Base-by-base conservation (phyloP, 352 stramenopile genomes). In the Globisporangium apiculatum region DNA sequence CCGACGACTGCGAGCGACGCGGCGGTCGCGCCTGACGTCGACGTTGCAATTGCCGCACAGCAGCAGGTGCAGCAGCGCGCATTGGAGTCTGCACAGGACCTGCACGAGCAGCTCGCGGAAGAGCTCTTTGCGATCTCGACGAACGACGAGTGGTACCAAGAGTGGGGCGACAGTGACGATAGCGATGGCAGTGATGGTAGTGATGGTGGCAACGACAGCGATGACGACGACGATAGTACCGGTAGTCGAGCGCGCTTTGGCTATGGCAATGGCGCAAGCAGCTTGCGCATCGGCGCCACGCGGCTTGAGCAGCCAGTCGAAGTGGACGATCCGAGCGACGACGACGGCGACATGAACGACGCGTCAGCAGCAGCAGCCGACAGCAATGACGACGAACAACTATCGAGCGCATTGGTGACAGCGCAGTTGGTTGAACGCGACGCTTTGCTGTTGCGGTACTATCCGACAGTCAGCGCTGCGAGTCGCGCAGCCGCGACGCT, bases 131-230 rank as follows among this genome's bases (percentile, higher is more conserved):
- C 88, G 67, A 82, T 88, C 48, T 75, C 76, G 14, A 80, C 72
- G 31, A 74, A 77, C 45, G 80, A 88, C 60, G 76, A 87, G 48
- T 89, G 79, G 79, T 87, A 72, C 51, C 68, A 87, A 40, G 69
- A 76, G 7, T 81, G 77, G 76, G 61, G 71, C 7, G 76, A 69
- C 31, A 75, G 71, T n/a, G 79, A 86, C 4, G 24, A 31, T 31
- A 71, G 58, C 8, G 48, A 64, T 7, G 18, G 47, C 4, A 24
- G 17, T 3, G 47, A 59, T n/a, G 42, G 17, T 4, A 24, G 17
- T 3, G 47, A 59, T 31, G 53, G 7, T 18, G 48, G 15, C 4
- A 52, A 60, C 31, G 55, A 59, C 12, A 61, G 61, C 37, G 41
- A 58, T 10, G 50, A 58, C 3, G 38, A 48, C 37, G 5, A 17